Percentiles rank a stretch among this genome's conserved stretches.
These are phyloP conservation scores for Xylaria sp. DNA, from an alignment of 2,329 filamentous ascomycete genomes.

Conservation along the genomic window DNA sequence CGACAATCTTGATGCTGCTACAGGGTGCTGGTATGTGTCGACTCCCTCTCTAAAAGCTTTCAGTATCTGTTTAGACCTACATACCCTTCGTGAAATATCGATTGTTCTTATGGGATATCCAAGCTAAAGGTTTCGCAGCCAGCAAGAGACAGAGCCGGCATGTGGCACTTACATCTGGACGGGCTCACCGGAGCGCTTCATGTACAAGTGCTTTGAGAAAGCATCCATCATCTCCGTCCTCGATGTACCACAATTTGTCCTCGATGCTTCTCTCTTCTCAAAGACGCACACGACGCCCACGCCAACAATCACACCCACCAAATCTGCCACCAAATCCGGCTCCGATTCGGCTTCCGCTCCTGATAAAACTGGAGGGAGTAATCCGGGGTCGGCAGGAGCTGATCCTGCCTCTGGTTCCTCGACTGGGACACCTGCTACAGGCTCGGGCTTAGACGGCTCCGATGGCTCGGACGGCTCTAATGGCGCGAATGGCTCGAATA, in stretches of 20 bases:
- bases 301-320: slow-evolving; percentile 26
- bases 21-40: slow-evolving; percentile 52
- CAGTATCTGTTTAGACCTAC: background rate
- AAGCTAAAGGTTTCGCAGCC: slow-evolving; percentile 29
- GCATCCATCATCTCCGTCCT: slow-evolving; percentile 48
- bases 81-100: background rate
- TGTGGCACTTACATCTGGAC: slow-evolving; percentile 54
- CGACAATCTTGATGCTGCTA: slow-evolving; percentile 40
- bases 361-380: slow-evolving; percentile 12
- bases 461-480: background rate
- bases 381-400: background rate
- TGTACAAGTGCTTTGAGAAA: slow-evolving; percentile 50
- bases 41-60: background rate
- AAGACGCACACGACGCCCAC: slow-evolving; percentile 34
- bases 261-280: slow-evolving; percentile 47
- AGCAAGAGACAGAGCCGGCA: slow-evolving; percentile 38
- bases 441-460: background rate
- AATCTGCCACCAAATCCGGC: slow-evolving; percentile 10
- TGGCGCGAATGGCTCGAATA: background rate
- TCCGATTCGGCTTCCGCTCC: slow-evolving; percentile 15
- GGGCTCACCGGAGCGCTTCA: slow-evolving; percentile 47
- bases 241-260: slow-evolving; percentile 49
- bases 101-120: background rate
- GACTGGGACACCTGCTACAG: background rate
- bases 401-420: slow-evolving; percentile 7